Base-by-base conservation (phyloP, 345 rosid genomes). In the Dipteronia dyeriana region DNA sequence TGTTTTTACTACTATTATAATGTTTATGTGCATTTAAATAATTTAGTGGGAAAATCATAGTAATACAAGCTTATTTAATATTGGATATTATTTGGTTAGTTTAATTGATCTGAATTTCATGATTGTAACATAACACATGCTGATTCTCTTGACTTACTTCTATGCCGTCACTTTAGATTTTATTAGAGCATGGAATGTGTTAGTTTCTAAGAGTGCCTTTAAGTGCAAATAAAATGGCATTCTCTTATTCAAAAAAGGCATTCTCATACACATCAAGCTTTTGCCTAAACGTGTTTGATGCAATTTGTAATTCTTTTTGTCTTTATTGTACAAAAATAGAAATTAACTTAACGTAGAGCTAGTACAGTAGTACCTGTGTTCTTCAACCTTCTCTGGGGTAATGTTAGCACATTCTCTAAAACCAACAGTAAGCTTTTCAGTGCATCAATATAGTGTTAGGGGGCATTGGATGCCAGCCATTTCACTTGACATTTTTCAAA, bases 251-350 rank as follows among this genome's bases (percentile, higher is more conserved):
- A 31, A 6, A 38, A 51, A 61, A 3, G 7, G 11, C 39, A 14
- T 16, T 61, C 25, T 59, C 65, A n/a, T 34, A n/a, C 9, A 34
- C 2, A 7, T 60, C 73, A 72, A 57, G 66, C 22, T 12, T 26
- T 70, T 70, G 41, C 64, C 34, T 60, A 73, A 41, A 14, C 56
- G 41, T 59, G 26, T 73, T 60, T 61, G 4, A 66, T 73, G 19
- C 64, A 43, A 41, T 43, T 23, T 72, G 66, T 38, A 20, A 3
- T 57, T 22, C 19, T 57, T 72, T 53, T 53, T 59, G 22, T 22
- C 63, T 7, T 59, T 20, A 59, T n/a, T 59, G 63, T 22, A 59
- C 26, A 20, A n/a, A 20, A 5, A 1, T 59, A 11, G 9, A 7
- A 16, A 59, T 22, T 22, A 59, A 26, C 9, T 59, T 20, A 56